Evolutionary conservation across 1,284 basidiomycete species (phyloP).

Genomic region (Neotropicomus parvogracilis): DNA sequence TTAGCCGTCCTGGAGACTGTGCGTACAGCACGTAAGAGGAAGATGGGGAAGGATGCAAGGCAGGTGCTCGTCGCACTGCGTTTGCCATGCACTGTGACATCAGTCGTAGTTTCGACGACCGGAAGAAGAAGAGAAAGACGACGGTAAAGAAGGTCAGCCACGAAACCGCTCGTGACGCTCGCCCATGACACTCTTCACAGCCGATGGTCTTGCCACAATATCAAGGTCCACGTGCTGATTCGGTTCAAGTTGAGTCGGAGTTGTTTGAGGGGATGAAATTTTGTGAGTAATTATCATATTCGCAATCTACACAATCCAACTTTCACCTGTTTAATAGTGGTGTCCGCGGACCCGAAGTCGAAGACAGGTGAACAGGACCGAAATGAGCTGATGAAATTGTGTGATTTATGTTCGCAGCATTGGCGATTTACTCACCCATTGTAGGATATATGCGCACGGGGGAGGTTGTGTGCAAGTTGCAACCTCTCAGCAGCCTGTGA

Average conservation of each 20-base stretch:
- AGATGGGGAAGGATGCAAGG: conserved; percentile 59
- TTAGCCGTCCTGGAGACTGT: conserved; percentile 54
- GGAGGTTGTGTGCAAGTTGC: conserved; percentile 68
- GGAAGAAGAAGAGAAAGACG: conserved; percentile 63
- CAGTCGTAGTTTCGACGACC: conserved; percentile 40
- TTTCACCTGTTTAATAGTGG: conserved; percentile 46
- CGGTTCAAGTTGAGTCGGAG: conserved; percentile 54
- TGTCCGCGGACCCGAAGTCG: conserved; percentile 74
- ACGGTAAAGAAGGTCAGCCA: conserved; percentile 48
- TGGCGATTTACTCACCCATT: conserved; percentile 11
- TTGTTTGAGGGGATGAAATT: conserved; percentile 77
- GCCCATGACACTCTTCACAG: conserved; percentile 32
- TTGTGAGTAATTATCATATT: conserved; percentile 46
- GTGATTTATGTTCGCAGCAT: conserved; percentile 19
- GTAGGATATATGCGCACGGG: conserved; percentile 73
- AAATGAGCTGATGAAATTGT: conserved; percentile 62
- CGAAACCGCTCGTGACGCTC: background rate
- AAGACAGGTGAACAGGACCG: conserved; percentile 66
- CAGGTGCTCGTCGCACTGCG: conserved; percentile 26
- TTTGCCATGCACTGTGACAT: conserved; percentile 1
- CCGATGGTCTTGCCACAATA: conserved; percentile 62
- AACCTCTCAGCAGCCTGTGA: conserved; percentile 40
- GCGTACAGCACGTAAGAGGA: conserved; percentile 64
- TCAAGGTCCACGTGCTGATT: conserved; percentile 57
- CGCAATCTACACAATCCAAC: background rate